Percentiles rank a stretch among this genome's conserved stretches.
phyloP scores from a whole-genome alignment of 441 rosid species.

The Aquilaria agallochum region DNA sequence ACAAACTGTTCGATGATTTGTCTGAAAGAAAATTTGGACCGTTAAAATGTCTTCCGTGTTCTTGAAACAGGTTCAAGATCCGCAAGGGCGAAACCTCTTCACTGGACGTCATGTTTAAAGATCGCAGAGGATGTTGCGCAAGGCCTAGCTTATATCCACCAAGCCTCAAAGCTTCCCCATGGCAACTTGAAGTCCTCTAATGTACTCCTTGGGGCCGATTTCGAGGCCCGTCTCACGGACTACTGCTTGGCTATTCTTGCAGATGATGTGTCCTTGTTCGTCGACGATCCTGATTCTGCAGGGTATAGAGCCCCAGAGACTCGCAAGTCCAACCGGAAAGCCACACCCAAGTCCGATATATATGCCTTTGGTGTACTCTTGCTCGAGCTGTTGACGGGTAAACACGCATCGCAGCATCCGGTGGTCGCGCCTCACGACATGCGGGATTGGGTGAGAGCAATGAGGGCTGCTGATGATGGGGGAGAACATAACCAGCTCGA shows the following conservation, averaged over 20 bases:
- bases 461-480: slow-evolving; percentile 49
- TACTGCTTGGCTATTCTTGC: slow-evolving; percentile 65
- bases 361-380: slow-evolving; percentile 78
- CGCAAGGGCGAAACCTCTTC: slow-evolving; percentile 79
- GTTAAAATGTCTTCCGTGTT: no score
- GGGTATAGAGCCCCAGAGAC: slow-evolving; percentile 74
- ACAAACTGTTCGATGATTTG: no score
- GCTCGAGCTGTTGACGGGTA: slow-evolving; percentile 75
- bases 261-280: slow-evolving; percentile 16
- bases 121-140: slow-evolving; percentile 96
- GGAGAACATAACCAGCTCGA: slow-evolving; percentile 51
- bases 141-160: slow-evolving; percentile 77
- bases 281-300: slow-evolving; percentile 44
- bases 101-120: slow-evolving; percentile 94
- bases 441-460: slow-evolving; percentile 69
- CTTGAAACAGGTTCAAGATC: slow-evolving; percentile 63
- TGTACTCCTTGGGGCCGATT: slow-evolving; percentile 77
- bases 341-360: slow-evolving; percentile 67
- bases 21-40: no score
- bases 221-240: slow-evolving; percentile 80
- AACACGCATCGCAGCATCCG: slow-evolving; percentile 65
- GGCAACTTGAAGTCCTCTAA: slow-evolving; percentile 87
- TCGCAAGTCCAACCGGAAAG: slow-evolving; percentile 36
- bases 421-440: slow-evolving; percentile 43
- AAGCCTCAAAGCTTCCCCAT: slow-evolving; percentile 64